Percentiles rank a stretch among this genome's conserved stretches.
Conservation (phyloP, 768 basidiomycete species). For the Trametes cubensis region DNA sequence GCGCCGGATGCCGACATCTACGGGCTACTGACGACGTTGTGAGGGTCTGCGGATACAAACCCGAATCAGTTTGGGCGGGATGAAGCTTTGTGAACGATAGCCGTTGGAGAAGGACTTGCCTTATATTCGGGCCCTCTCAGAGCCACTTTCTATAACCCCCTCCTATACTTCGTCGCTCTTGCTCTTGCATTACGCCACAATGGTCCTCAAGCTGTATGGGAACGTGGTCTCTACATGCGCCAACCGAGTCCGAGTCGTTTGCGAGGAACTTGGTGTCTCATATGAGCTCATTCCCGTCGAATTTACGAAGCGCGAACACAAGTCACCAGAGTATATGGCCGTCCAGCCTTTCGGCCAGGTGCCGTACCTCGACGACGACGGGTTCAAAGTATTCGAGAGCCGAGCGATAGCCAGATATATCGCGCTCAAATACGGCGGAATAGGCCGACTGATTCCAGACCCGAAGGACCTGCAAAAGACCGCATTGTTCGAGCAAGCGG, state of each 20-base stretch:
- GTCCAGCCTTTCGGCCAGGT: constrained; percentile 69
- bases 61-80: no score
- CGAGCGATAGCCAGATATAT: constrained; percentile 69
- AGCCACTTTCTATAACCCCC: no score
- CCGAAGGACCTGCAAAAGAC: constrained; percentile 36
- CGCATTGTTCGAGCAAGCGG: constrained; percentile 46
- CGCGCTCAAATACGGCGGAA: constrained; percentile 50
- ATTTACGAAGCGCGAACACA: constrained; percentile 48
- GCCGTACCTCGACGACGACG: constrained; percentile 62
- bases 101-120: no score
- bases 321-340: constrained; percentile 43
- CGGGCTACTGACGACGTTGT: no score
- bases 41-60: no score
- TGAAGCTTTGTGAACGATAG: no score
- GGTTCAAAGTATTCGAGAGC: constrained; percentile 64
- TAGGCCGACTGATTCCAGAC: constrained; percentile 55
- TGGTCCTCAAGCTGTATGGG: constrained; percentile 44
- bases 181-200: constrained; percentile 19
- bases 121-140: no score
- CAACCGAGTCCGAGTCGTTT: constrained; percentile 50
- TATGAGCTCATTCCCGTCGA: constrained; percentile 54
- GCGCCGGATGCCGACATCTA: no score
- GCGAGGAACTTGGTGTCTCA: constrained; percentile 58
- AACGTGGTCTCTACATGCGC: constrained; percentile 48
- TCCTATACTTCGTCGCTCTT: no score